Evolutionary conservation across 257 asterid species (phyloP).

Genomic region (Hygrophila difformis): DNA sequence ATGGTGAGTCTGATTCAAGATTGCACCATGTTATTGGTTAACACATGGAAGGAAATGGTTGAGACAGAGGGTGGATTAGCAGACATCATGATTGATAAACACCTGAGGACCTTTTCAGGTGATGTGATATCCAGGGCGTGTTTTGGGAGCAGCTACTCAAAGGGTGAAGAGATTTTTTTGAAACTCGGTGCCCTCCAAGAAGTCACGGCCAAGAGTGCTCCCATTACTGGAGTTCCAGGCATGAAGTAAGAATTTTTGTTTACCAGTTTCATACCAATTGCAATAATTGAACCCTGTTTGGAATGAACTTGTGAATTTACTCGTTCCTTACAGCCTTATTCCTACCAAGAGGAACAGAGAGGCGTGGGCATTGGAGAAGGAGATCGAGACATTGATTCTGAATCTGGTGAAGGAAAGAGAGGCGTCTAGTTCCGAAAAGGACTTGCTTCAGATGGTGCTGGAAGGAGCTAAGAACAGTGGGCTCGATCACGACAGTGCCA

Average conservation of each 20-base stretch:
- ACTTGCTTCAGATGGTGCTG: too few species aligned
- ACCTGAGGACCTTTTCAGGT: slow-evolving; percentile 43
- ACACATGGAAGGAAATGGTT: too few species aligned
- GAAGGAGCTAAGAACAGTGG: too few species aligned
- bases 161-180: slow-evolving; percentile 31
- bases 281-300: not conserved
- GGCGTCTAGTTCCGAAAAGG: slow-evolving; percentile 22
- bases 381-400: slow-evolving; percentile 22
- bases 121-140: slow-evolving; percentile 39
- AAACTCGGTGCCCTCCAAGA: slow-evolving; percentile 34
- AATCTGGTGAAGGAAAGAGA: slow-evolving; percentile 32
- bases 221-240: slow-evolving; percentile 29
- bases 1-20: too few species aligned
- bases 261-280: not conserved
- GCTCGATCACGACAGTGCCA: too few species aligned
- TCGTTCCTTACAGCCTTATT: slow-evolving; percentile 30
- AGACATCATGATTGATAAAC: too few species aligned
- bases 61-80: slow-evolving; percentile 23
- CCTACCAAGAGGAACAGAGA: slow-evolving; percentile 35
- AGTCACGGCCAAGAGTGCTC: slow-evolving; percentile 16
- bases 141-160: too few species aligned
- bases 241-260: slow-evolving; percentile 16
- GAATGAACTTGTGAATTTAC: too few species aligned
- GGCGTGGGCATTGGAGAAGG: slow-evolving; percentile 36
- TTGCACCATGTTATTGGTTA: too few species aligned